phyloP scores from a whole-genome alignment of 345 rosid genomes.

The Linum tenue region DNA sequence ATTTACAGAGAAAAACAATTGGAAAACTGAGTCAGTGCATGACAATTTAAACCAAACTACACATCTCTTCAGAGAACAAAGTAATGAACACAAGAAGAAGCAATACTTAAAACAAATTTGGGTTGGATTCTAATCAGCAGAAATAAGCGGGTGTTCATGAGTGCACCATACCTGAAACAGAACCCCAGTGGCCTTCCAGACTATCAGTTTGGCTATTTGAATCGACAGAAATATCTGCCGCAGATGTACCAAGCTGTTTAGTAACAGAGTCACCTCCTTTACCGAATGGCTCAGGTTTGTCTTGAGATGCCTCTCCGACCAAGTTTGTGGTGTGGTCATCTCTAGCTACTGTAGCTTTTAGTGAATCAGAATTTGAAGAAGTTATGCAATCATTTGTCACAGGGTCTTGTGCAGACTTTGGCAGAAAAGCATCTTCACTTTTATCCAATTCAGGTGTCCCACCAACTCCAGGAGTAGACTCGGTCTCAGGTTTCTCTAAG shows the following conservation, averaged over 20 bases:
- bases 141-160: neutral
- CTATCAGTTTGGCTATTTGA: slow-evolving; percentile 47
- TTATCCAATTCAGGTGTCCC: slow-evolving; percentile 23
- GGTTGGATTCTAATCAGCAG: neutral
- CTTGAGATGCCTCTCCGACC: slow-evolving; percentile 16
- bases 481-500: slow-evolving; percentile 30
- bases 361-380: slow-evolving; percentile 18
- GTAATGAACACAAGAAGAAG: too few relatives aligned
- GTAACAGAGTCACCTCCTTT: slow-evolving; percentile 17
- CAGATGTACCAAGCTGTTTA: slow-evolving; percentile 21
- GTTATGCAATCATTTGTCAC: slow-evolving; percentile 11
- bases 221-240: slow-evolving; percentile 33
- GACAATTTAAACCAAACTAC: neutral
- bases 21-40: neutral
- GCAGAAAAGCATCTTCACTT: slow-evolving; percentile 24
- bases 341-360: slow-evolving; percentile 17
- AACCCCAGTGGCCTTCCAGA: slow-evolving; percentile 59
- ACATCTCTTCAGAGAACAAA: neutral
- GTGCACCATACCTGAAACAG: slow-evolving; percentile 38
- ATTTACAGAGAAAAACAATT: slow-evolving; percentile 11
- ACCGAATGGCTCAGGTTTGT: slow-evolving; percentile 9
- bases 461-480: slow-evolving; percentile 20
- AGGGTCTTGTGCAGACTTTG: slow-evolving; percentile 29
- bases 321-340: slow-evolving; percentile 15
- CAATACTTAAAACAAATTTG: too few relatives aligned